Evolutionary conservation across 148 eudicot genomes (phyloP).

Genomic region (Gaultheria prostrata): DNA sequence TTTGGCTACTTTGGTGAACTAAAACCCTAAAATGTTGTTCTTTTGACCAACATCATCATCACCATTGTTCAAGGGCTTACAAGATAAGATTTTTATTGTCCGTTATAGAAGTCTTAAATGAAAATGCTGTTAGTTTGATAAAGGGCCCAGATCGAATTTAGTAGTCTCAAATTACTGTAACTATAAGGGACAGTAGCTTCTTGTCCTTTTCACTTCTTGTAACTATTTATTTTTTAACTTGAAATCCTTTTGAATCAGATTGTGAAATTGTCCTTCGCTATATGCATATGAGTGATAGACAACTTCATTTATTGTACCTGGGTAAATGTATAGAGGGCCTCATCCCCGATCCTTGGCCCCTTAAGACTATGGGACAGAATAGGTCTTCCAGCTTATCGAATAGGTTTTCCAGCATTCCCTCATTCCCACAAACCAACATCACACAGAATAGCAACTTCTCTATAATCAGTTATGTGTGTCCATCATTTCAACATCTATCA

Average conservation of each 20-base stretch:
- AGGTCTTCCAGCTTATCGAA: background rate
- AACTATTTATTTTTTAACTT: too few relatives aligned
- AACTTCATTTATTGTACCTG: background rate
- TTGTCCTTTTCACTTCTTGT: too few relatives aligned
- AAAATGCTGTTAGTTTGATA: background rate
- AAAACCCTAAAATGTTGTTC: background rate
- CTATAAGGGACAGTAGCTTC: too few relatives aligned
- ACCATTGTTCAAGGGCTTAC: too few relatives aligned
- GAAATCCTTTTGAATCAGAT: background rate
- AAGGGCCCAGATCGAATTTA: background rate
- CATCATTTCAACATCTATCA: background rate
- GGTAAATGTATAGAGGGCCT: background rate
- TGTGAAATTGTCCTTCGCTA: background rate
- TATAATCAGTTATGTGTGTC: background rate
- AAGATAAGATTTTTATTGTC: background rate
- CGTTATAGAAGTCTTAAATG: background rate
- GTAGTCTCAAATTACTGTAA: too few relatives aligned
- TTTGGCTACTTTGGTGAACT: constrained; percentile 12
- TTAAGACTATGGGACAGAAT: background rate
- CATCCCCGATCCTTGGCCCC: background rate
- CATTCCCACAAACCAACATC: background rate
- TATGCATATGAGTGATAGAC: background rate
- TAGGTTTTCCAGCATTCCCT: background rate
- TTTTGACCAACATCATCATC: background rate
- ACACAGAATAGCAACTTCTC: background rate